These are phyloP conservation scores for Kwoniella newhampshirensis DNA, from an alignment of 768 basidiomycete genomes.

Conservation along the genomic window DNA sequence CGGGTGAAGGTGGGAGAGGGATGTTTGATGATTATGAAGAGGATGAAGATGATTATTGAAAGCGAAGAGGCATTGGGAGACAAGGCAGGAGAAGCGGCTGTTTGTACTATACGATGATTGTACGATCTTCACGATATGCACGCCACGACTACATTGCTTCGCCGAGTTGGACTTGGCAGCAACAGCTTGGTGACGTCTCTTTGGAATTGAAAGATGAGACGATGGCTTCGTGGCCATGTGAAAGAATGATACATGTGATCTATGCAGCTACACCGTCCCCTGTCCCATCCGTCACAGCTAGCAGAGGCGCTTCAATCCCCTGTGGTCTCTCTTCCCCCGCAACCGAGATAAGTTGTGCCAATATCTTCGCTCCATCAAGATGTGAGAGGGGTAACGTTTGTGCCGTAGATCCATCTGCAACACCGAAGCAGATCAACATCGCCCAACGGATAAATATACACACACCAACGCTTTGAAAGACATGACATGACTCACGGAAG, in stretches of 20 bases:
- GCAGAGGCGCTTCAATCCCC: constrained; percentile 12
- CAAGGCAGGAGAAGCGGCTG: too few relatives aligned
- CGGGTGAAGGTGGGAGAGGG: constrained; percentile 52
- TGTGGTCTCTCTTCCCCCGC: constrained; percentile 16
- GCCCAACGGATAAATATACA: too few relatives aligned
- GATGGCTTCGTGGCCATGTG: too few relatives aligned
- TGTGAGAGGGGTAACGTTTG: constrained; percentile 21
- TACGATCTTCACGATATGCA: background rate
- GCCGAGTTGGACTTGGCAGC: too few relatives aligned
- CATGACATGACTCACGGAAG: constrained; percentile 29
- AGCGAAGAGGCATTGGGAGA: too few relatives aligned
- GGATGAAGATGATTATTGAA: constrained; percentile 53
- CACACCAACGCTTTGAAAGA: too few relatives aligned
- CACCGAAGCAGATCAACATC: background rate
- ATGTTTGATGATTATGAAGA: constrained; percentile 53
- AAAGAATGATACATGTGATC: background rate
- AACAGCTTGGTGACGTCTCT: too few relatives aligned
- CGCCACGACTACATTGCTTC: background rate
- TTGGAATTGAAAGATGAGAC: background rate
- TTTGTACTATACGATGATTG: too few relatives aligned
- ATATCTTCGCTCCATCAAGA: constrained; percentile 18
- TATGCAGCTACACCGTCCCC: background rate
- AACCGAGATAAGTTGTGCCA: constrained; percentile 18
- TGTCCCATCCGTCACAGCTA: background rate
- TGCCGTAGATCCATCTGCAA: constrained; percentile 1